Evolutionary conservation across 1,139 yeast genomes (phyloP), one percentile per base, ranked within the genome.

Genomic region (Torulaspora pretoriensis): DNA sequence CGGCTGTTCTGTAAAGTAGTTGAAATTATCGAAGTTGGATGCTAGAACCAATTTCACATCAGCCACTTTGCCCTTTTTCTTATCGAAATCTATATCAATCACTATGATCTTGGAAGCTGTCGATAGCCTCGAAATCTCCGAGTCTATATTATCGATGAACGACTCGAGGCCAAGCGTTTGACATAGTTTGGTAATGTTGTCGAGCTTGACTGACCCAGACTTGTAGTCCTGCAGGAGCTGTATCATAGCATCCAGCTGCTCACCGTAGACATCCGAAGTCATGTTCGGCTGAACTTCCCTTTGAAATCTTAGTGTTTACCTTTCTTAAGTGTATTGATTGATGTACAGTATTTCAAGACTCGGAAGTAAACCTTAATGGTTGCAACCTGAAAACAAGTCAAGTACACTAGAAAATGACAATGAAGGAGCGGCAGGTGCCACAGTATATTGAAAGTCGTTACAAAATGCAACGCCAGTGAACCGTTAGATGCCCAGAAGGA

Each of bases 61-160:
- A 17, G 54, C 53, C 5, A 64, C 65, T 29, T 46, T 53, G 9
- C 54, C 56, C 29, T 51, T 46, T 6, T 40, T 40, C 25, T 56
- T 60, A 19, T 55, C 55, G 41, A 61, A 64, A 43, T 64, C 68
- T n/a, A 64, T 63, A 48, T 64, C 68, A 27, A 64, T 59, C 19
- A 64, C 68, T 14, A 64, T 59, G 31, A 64, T 64, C 33, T 64
- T 63, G 2, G 68, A 64, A 1, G 68, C 68, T 2, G 66, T 62
- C 0, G 68, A 64, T 8, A 64, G 41, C 38, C 68, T 50, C 13
- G 63, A 55, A 3, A 50, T 47, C 22, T 54, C 53, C 2, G 44
- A 41, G 35, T 55, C 61, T 5, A 64, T 47, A 38, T 61, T 61
- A 36, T 64, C 68, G 4, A 60, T 61, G 43, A 63, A 64, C 3